A percentile compares a stretch with the other conserved stretches of the same genome.
phyloP scores from a whole-genome alignment of 495 filamentous ascomycete species.

The Daldinia vernicosa region DNA sequence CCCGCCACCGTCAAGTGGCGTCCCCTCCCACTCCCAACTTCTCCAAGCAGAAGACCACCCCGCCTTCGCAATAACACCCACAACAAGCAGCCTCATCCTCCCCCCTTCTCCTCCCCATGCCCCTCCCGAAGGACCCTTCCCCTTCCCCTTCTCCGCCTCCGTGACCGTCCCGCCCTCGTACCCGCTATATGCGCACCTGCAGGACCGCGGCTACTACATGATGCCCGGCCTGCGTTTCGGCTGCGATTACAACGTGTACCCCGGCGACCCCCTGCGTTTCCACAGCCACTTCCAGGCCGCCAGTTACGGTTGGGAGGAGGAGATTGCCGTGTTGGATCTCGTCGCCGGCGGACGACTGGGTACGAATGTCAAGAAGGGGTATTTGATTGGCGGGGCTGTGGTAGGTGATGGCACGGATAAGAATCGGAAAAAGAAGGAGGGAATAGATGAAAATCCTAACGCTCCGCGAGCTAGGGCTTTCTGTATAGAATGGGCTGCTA shows the following conservation, averaged over 20 bases:
- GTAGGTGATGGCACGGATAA: not conserved
- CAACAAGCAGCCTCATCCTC: slow-evolving; percentile 46
- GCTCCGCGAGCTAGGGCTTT: slow-evolving; percentile 67
- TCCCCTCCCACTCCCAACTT: not conserved
- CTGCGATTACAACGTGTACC: slow-evolving; percentile 88
- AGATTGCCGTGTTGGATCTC: slow-evolving; percentile 82
- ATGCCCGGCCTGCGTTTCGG: slow-evolving; percentile 94
- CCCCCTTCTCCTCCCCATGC: slow-evolving; percentile 6
- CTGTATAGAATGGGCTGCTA: slow-evolving; percentile 84
- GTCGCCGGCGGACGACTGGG: slow-evolving; percentile 86
- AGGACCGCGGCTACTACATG: slow-evolving; percentile 82
- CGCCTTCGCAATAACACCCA: slow-evolving; percentile 43
- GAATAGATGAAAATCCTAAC: slow-evolving; percentile 27
- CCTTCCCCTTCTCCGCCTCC: not conserved
- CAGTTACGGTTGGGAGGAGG: slow-evolving; percentile 82
- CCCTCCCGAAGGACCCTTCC: not conserved
- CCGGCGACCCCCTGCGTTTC: slow-evolving; percentile 92
- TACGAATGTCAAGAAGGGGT: slow-evolving; percentile 95
- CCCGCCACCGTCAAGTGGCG: slow-evolving; percentile 27
- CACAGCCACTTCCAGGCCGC: slow-evolving; percentile 90
- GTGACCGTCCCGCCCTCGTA: slow-evolving; percentile 53
- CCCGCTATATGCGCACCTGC: slow-evolving; percentile 78
- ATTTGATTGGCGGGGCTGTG: slow-evolving; percentile 76
- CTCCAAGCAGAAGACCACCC: slow-evolving; percentile 25
- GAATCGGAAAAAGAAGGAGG: slow-evolving; percentile 34